Evolutionary conservation across 2,329 filamentous ascomycete genomes (phyloP), one percentile per base, ranked within the genome.

Genomic region (Dactylellina haptotyla): DNA sequence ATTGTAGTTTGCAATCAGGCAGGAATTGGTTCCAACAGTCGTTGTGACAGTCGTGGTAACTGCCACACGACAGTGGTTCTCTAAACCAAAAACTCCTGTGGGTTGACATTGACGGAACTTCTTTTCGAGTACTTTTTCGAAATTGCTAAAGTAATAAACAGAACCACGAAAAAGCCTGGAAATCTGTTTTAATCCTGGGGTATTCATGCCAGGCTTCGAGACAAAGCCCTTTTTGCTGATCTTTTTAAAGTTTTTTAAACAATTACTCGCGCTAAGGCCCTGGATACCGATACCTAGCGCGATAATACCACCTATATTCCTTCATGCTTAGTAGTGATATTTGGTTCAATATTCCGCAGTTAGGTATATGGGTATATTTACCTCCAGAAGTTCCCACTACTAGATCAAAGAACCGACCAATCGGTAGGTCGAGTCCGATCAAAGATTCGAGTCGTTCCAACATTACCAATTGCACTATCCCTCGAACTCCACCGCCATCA

Each of bases 321-420:
- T 20, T 37, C 28, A 54, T 26, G 25, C 18, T 10, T 45, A 3
- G 4, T 16, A 46, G 9, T 20, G 4, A 26, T 18, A n/a, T 57
- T 3, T 46, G 30, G 4, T 51, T n/a, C 25, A 32, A 23, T 56
- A 56, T 39, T 25, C 9, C 28, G 18, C 14, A n/a, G n/a, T 6
- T 25, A 25, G 30, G 23, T 16, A 4, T 14, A 14, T 14, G 5
- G 14, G n/a, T 4, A 26, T 6, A 54, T 51, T 58, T 20, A 66
- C 50, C 41, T 6, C 12, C 25, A 26, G 50, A 57, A 5, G 62
- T 34, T 2, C 50, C 62, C 14, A 66, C 23, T 3, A 66, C 41
- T 2, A 64, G 28, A 50, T 66, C 62, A 37, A 66, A 66, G 23
- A 66, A 66, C 3, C 18, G 12, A 2, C 39, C 39, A 39, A 66